These are phyloP conservation scores for Colletotrichum sublineola DNA, from an alignment of 2,329 filamentous ascomycete genomes.

Conservation along the genomic window DNA sequence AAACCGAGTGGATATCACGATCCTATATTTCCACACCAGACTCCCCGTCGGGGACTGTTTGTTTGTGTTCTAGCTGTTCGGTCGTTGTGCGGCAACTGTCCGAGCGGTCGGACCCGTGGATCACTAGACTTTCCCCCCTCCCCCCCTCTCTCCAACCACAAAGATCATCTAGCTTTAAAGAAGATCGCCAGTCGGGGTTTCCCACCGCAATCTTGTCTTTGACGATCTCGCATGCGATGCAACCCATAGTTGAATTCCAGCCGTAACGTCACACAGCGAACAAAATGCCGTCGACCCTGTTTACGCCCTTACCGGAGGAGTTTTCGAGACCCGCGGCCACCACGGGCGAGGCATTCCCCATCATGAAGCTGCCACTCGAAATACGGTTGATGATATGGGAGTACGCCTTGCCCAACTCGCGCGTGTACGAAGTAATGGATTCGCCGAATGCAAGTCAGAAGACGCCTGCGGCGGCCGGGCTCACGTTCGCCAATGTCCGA, in stretches of 20 bases:
- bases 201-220: constrained; percentile 21
- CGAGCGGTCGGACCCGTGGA: constrained; percentile 33
- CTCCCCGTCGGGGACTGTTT: constrained; percentile 23
- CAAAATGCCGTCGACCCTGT: constrained; percentile 34
- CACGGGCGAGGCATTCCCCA: constrained; percentile 27
- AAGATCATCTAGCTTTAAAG: constrained; percentile 34
- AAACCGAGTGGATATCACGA: constrained; percentile 35
- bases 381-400: constrained; percentile 62
- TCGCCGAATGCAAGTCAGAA: constrained; percentile 57
- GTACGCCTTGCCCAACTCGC: constrained; percentile 58
- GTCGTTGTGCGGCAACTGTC: constrained; percentile 28
- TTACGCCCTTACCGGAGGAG: constrained; percentile 15
- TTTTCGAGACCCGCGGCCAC: constrained; percentile 6
- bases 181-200: constrained; percentile 37
- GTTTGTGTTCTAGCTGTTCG: constrained; percentile 9
- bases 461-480: constrained; percentile 55
- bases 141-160: constrained; percentile 3
- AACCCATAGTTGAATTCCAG: constrained; percentile 6
- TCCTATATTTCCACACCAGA: constrained; percentile 39
- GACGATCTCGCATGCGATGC: constrained; percentile 40
- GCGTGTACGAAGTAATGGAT: constrained; percentile 62
- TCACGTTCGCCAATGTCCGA: constrained; percentile 62
- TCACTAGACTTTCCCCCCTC: constrained; percentile 10
- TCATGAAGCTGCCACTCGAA: constrained; percentile 56
- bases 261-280: constrained; percentile 31